Conservation (phyloP, 2,329 filamentous ascomycete species). For the Corniculantispora saksenae region DNA sequence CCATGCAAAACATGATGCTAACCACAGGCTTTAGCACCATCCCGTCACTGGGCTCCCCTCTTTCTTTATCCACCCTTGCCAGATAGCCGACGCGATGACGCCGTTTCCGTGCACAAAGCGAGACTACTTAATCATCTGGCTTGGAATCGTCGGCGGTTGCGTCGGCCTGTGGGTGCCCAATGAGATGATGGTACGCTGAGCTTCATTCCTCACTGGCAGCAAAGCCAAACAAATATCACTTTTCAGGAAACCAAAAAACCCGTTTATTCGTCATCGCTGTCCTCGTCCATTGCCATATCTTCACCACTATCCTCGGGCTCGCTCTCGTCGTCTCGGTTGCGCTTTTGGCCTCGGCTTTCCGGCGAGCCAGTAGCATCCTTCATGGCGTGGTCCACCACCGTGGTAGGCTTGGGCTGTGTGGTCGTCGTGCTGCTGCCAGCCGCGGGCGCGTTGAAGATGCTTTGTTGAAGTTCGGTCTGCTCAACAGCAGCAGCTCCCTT, state of each 20-base stretch:
- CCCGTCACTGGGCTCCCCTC: slow-evolving; percentile 74
- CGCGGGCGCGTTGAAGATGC: slow-evolving; percentile 72
- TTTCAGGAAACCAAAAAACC: slow-evolving; percentile 11
- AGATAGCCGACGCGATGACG: slow-evolving; percentile 78
- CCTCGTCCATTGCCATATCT: slow-evolving; percentile 69
- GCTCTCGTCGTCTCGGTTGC: slow-evolving; percentile 65
- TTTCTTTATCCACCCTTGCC: slow-evolving; percentile 93
- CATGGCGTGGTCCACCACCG: slow-evolving; percentile 48
- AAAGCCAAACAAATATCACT: slow-evolving; percentile 12
- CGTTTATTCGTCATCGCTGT: slow-evolving; percentile 70
- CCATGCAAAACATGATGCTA: slow-evolving; percentile 1
- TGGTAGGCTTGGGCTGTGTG: slow-evolving; percentile 43
- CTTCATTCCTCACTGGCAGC: neutral
- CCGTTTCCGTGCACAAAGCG: slow-evolving; percentile 61
- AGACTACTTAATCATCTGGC: slow-evolving; percentile 83
- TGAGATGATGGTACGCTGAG: slow-evolving; percentile 57
- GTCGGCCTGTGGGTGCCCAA: slow-evolving; percentile 78
- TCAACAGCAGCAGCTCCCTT: slow-evolving; percentile 55
- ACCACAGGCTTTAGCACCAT: slow-evolving; percentile 63
- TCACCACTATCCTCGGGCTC: slow-evolving; percentile 66
- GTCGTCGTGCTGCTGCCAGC: slow-evolving; percentile 40
- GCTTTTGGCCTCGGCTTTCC: slow-evolving; percentile 66
- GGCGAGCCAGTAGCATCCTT: slow-evolving; percentile 50
- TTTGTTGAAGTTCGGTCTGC: slow-evolving; percentile 74
- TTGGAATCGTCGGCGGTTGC: slow-evolving; percentile 80